A percentile compares a stretch with the other conserved stretches of the same genome.
These are phyloP conservation scores for Amphicarpaea edgeworthii DNA, from an alignment of 306 rosid genomes.

Conservation along the genomic window DNA sequence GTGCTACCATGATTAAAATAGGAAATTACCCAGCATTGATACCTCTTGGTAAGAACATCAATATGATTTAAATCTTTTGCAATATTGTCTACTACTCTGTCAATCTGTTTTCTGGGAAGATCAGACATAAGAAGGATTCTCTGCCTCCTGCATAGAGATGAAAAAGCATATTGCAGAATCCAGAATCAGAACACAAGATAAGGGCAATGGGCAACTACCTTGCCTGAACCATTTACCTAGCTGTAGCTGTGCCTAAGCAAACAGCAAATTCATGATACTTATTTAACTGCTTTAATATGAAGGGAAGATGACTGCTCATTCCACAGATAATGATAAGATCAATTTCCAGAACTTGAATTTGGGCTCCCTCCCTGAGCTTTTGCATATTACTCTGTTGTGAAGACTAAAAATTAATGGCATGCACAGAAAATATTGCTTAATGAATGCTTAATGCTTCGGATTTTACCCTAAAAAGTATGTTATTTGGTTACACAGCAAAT, in stretches of 20 bases:
- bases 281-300: no score
- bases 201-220: conserved; percentile 44
- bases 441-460: conserved; percentile 33
- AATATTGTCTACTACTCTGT: conserved; percentile 72
- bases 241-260: conserved; percentile 93
- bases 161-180: conserved; percentile 45
- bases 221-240: conserved; percentile 72
- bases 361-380: no score
- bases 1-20: conserved; percentile 25
- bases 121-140: conserved; percentile 96
- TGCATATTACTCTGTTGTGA: conserved; percentile 85
- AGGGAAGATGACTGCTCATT: no score
- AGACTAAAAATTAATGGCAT: conserved; percentile 47
- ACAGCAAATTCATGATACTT: no score
- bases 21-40: conserved; percentile 50
- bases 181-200: conserved; percentile 45
- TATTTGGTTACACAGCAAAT: no score
- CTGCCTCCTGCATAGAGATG: conserved; percentile 74
- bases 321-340: no score
- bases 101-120: conserved; percentile 95
- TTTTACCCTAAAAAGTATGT: conserved; percentile 72
- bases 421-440: conserved; percentile 37
- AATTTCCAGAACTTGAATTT: no score
- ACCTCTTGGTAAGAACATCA: conserved; percentile 94
- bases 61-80: conserved; percentile 87